Conservation (phyloP, 768 basidiomycete genomes). For the Boletus vinaceobasis region DNA sequence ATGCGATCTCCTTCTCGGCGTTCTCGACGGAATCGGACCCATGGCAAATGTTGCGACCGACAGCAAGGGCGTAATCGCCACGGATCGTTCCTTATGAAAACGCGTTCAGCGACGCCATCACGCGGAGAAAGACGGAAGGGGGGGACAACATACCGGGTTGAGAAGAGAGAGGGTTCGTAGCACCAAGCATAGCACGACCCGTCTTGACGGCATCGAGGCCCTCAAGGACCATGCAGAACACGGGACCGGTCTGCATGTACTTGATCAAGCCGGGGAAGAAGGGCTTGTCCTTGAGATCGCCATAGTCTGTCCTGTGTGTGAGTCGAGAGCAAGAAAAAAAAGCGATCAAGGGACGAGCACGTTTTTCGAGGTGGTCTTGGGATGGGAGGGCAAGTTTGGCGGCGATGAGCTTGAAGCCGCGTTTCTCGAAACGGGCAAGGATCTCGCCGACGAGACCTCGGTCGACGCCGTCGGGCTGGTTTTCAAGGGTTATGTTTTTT, state of each 20-base stretch:
- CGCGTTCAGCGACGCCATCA: slow-evolving; percentile 3
- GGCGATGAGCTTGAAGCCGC: slow-evolving; percentile 96
- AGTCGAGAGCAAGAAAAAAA: not conserved
- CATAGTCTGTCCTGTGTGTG: slow-evolving; percentile 65
- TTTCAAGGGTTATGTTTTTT: not conserved
- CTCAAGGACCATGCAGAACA: slow-evolving; percentile 94
- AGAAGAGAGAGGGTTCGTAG: slow-evolving; percentile 94
- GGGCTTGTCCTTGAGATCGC: slow-evolving; percentile 86
- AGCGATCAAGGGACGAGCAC: slow-evolving; percentile 34
- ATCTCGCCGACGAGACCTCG: slow-evolving; percentile 94
- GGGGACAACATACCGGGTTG: slow-evolving; percentile 58
- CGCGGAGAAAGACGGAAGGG: not conserved
- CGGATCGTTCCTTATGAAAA: slow-evolving; percentile 79
- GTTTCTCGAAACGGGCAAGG: slow-evolving; percentile 94
- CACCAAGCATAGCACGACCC: slow-evolving; percentile 92
- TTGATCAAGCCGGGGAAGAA: slow-evolving; percentile 97
- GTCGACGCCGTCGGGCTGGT: slow-evolving; percentile 97
- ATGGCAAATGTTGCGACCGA: slow-evolving; percentile 93
- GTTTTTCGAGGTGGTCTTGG: slow-evolving; percentile 85
- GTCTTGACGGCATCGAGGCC: slow-evolving; percentile 94
- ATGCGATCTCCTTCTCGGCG: slow-evolving; percentile 90
- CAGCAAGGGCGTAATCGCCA: slow-evolving; percentile 91
- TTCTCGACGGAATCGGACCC: slow-evolving; percentile 86
- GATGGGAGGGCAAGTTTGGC: slow-evolving; percentile 86
- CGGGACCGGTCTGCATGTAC: slow-evolving; percentile 96